Percentiles rank a stretch among this genome's conserved stretches.
phyloP scores from a whole-genome alignment of 139 green algal genomes.

The Closterium sp. region DNA sequence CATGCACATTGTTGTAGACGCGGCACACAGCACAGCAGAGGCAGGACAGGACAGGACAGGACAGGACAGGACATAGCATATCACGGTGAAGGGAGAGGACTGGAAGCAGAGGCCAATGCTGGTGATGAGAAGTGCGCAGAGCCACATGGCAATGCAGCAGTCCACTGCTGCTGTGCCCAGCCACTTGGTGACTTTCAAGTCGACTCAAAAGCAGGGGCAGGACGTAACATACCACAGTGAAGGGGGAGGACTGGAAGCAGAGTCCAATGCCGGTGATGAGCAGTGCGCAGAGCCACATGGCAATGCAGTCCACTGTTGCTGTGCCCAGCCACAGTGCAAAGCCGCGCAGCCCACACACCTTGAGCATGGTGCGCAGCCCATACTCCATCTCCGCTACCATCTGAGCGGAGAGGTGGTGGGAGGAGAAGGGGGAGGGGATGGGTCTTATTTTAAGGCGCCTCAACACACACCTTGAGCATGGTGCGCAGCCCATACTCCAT shows the following conservation, averaged over 20 bases:
- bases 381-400: constrained; percentile 25
- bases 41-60: too few relatives aligned
- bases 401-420: not conserved
- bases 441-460: too few relatives aligned
- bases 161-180: constrained; percentile 15
- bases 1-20: too few relatives aligned
- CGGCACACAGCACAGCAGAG: too few relatives aligned
- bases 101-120: constrained; percentile 12
- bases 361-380: constrained; percentile 23
- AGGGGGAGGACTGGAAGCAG: constrained; percentile 11
- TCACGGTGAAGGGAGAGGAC: constrained; percentile 25
- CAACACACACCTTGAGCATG: constrained; percentile 10
- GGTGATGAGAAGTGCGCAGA: constrained; percentile 8
- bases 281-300: not conserved
- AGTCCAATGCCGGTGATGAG: constrained; percentile 17
- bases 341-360: constrained; percentile 17
- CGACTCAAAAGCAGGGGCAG: too few relatives aligned
- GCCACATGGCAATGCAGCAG: not conserved
- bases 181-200: not conserved
- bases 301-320: not conserved
- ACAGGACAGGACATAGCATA: not conserved
- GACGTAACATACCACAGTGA: not conserved
- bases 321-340: constrained; percentile 29
- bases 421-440: not conserved
- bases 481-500: constrained; percentile 22